These are phyloP conservation scores for Nepenthes alata DNA, from an alignment of 179 eudicot genomes.

Conservation along the genomic window DNA sequence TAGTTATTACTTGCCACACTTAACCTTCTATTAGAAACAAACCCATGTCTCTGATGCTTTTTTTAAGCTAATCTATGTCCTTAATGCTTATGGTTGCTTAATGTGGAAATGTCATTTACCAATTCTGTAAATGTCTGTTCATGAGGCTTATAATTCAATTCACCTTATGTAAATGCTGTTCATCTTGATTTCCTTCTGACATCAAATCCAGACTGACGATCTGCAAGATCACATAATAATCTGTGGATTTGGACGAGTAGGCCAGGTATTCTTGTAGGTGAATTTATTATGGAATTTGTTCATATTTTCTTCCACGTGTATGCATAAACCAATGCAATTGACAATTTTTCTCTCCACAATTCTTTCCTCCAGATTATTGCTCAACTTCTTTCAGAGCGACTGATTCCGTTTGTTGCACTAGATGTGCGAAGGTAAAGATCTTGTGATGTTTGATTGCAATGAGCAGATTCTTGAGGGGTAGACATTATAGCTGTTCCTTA, in stretches of 20 bases:
- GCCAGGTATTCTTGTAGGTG: slow-evolving; percentile 50
- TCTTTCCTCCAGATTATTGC: slow-evolving; percentile 76
- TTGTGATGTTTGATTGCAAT: not conserved
- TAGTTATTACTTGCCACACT: no score
- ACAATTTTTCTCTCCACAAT: not conserved
- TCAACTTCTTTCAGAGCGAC: slow-evolving; percentile 92
- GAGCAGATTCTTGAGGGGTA: not conserved
- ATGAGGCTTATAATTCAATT: not conserved
- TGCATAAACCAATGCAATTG: not conserved
- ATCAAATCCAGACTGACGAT: slow-evolving; percentile 78
- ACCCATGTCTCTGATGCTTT: no score
- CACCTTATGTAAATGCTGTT: slow-evolving; percentile 1
- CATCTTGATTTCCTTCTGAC: slow-evolving; percentile 3
- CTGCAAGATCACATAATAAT: slow-evolving; percentile 95
- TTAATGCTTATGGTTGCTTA: no score
- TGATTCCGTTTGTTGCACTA: slow-evolving; percentile 97
- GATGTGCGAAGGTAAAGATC: slow-evolving; percentile 76
- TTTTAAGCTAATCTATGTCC: no score
- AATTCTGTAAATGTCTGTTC: not conserved
- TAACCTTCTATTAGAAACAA: no score
- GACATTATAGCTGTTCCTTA: no score
- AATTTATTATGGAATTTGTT: not conserved
- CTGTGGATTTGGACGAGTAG: slow-evolving; percentile 99
- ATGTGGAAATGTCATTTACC: no score
- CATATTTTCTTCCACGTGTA: not conserved